Conservation (phyloP, 2,329 filamentous ascomycete genomes). For the Mollisia scopiformis region DNA sequence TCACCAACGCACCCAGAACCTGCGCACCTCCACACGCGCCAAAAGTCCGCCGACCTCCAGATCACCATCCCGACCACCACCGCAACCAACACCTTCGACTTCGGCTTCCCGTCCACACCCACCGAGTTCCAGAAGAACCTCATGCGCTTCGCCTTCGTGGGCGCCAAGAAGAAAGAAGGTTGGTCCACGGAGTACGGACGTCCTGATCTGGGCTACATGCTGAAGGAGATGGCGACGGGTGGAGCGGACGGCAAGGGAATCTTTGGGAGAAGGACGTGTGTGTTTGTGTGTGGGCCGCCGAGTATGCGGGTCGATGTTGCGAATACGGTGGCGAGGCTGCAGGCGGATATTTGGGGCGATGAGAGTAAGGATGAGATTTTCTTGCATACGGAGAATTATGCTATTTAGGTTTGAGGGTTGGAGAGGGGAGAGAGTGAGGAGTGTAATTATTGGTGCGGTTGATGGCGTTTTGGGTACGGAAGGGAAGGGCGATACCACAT, state of each 20-base stretch:
- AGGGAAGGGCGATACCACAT: neutral
- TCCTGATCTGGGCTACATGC: conserved; percentile 84
- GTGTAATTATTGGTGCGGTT: neutral
- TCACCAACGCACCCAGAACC: conserved; percentile 24
- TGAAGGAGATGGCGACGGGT: conserved; percentile 79
- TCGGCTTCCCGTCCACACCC: conserved; percentile 82
- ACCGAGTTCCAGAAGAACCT: conserved; percentile 87
- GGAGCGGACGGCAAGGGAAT: conserved; percentile 66
- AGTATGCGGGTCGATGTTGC: conserved; percentile 86
- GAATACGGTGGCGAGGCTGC: conserved; percentile 80
- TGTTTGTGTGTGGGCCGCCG: conserved; percentile 91
- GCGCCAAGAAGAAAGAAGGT: conserved; percentile 71
- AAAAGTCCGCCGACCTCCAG: conserved; percentile 29
- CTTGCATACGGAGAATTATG: conserved; percentile 94
- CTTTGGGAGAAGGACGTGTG: conserved; percentile 80
- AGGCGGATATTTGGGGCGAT: conserved; percentile 81
- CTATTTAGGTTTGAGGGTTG: conserved; percentile 61
- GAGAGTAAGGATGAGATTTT: conserved; percentile 86
- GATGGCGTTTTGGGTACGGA: neutral
- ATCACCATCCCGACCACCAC: conserved; percentile 26
- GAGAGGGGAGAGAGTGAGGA: neutral
- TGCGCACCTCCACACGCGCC: conserved; percentile 28
- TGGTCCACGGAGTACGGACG: conserved; percentile 94
- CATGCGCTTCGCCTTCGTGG: conserved; percentile 87
- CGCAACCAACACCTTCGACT: conserved; percentile 60